Conservation (phyloP, 2,329 filamentous ascomycete species). For the Paecilomyces variotii region DNA sequence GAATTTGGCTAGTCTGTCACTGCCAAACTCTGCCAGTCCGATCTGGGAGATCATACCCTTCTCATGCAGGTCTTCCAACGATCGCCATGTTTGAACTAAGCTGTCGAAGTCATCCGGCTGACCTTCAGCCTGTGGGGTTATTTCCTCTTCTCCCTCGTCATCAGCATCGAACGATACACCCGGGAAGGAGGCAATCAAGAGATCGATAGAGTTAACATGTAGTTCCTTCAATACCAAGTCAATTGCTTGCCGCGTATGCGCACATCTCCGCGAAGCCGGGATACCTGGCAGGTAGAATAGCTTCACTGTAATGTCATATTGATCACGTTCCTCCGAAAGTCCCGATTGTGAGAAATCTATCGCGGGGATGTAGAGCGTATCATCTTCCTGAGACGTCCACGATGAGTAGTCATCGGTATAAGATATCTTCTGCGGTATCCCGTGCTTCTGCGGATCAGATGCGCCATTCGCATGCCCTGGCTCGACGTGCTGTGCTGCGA, state of each 20-base stretch:
- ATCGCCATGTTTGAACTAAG: slow-evolving; percentile 59
- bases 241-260: slow-evolving; percentile 70
- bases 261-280: slow-evolving; percentile 54
- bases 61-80: slow-evolving; percentile 64
- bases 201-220: slow-evolving; percentile 65
- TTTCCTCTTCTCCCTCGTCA: slow-evolving; percentile 63
- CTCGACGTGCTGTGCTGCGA: slow-evolving; percentile 59
- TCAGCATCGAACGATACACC: slow-evolving; percentile 90
- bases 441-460: slow-evolving; percentile 6
- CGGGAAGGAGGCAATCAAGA: slow-evolving; percentile 88
- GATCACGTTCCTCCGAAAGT: slow-evolving; percentile 68
- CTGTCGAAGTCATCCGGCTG: slow-evolving; percentile 49
- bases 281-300: slow-evolving; percentile 81
- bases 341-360: slow-evolving; percentile 64
- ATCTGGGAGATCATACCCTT: slow-evolving; percentile 66
- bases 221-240: slow-evolving; percentile 73
- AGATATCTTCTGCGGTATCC: slow-evolving; percentile 15
- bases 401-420: slow-evolving; percentile 29
- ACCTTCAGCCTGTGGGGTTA: slow-evolving; percentile 16
- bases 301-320: slow-evolving; percentile 94
- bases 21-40: slow-evolving; percentile 86
- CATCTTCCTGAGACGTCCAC: slow-evolving; percentile 62
- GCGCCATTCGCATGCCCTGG: slow-evolving; percentile 22
- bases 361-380: slow-evolving; percentile 65
- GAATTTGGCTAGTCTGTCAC: slow-evolving; percentile 70